Percentiles rank a stretch among this genome's conserved stretches.
Evolutionary conservation across 2,329 filamentous ascomycete species (phyloP).

Genomic region (Nothopassalora personata): DNA sequence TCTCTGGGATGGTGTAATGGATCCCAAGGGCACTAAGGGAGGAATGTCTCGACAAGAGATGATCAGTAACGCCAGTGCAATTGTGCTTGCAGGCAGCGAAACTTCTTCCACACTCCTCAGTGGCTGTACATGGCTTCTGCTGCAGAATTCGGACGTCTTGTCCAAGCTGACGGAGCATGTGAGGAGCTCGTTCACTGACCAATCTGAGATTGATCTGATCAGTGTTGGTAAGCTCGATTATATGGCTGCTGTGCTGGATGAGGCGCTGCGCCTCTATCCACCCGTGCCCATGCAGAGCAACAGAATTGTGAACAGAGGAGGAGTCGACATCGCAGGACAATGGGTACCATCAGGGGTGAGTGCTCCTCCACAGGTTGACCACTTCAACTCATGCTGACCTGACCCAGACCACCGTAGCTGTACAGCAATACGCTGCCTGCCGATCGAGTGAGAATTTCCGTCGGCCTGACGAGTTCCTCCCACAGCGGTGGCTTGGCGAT

Average conservation of each 20-base stretch:
- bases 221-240: constrained; percentile 34
- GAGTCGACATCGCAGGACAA: constrained; percentile 7
- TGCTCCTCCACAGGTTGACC: neutral
- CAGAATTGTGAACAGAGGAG: constrained; percentile 18
- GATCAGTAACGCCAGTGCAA: constrained; percentile 48
- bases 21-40: neutral
- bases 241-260: constrained; percentile 35
- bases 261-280: constrained; percentile 36
- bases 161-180: constrained; percentile 55
- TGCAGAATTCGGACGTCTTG: constrained; percentile 56
- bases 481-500: constrained; percentile 37
- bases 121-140: constrained; percentile 65
- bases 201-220: constrained; percentile 34
- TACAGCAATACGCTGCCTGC: constrained; percentile 12
- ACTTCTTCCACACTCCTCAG: constrained; percentile 69
- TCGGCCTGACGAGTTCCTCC: constrained; percentile 22
- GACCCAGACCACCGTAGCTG: neutral
- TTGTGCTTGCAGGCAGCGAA: constrained; percentile 67
- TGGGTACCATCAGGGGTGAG: neutral
- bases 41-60: neutral
- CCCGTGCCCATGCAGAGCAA: constrained; percentile 30
- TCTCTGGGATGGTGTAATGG: neutral
- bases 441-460: constrained; percentile 21
- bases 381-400: neutral
- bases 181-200: constrained; percentile 27